Base-by-base conservation (phyloP, 1,139 yeast species). In the Yamadazyma siamensis region DNA sequence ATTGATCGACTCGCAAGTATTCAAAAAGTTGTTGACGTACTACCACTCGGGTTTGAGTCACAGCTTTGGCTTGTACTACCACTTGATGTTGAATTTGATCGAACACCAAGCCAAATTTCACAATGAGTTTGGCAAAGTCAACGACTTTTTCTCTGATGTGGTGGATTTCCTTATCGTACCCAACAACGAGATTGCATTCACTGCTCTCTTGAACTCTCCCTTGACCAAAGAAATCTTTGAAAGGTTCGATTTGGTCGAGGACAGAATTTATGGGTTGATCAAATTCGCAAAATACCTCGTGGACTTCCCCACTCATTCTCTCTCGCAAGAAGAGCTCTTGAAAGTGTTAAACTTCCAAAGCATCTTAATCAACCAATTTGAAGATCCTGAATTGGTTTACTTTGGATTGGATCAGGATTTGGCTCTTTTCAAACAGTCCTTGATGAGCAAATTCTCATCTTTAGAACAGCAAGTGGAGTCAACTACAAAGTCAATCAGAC, bases 361-460 rank as follows among this genome's bases (percentile, higher is more conserved):
- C 1, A 54, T 59, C 16, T 44, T 77, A 38, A 54, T 75, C 13
- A 58, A 67, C 28, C 72, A 71, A 47, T 65, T 77, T 31, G 73
- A 73, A 44, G 77, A 75, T 40, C 54, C 75, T 17, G 78, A 73
- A 28, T 61, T 68, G 30, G 68, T 66, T 38, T 73, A 72, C 43
- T 46, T 68, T 24, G 64, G 59, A 23, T 52, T 70, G 34, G 58
- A 60, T 11, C 52, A 54, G 2, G 71, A 69, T 12, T 49, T 73
- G 24, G 26, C 29, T 5, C 43, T 41, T 4, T 65, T 57, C 39
- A 61, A 56, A 35, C 21, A 23, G 2, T 29, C 38, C 2, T 44
- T 64, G 32, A 36, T 39, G n/a, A 21, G 27, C 3, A 45, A 47
- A 13, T 59, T 61, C 34, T 34, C 21, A 15, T 3, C 25, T 10